phyloP scores from a whole-genome alignment of 306 rosid genomes.

The Trifolium pratense region DNA sequence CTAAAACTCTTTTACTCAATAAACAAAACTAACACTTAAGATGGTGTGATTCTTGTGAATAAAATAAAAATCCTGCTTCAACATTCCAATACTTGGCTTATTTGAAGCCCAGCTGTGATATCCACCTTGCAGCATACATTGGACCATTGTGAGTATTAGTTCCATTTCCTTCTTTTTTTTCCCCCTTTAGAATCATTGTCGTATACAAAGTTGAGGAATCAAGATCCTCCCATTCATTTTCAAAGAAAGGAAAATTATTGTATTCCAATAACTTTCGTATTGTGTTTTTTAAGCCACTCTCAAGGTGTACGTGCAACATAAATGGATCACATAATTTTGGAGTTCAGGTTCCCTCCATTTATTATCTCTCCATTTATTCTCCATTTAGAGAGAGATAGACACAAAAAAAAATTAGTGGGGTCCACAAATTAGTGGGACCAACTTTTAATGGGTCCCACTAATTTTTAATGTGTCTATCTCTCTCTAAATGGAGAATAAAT shows the following conservation, averaged over 20 bases:
- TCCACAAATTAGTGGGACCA: too few relatives aligned
- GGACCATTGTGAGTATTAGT: conserved; percentile 37
- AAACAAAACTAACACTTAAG: not conserved
- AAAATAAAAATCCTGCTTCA: conserved; percentile 4
- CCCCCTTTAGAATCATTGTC: not conserved
- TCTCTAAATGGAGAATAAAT: too few relatives aligned
- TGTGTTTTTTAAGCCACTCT: too few relatives aligned
- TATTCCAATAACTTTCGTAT: not conserved
- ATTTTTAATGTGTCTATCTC: too few relatives aligned
- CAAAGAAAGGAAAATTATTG: not conserved
- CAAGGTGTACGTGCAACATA: too few relatives aligned
- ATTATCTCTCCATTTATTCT: too few relatives aligned
- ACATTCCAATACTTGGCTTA: conserved; percentile 25
- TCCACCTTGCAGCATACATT: conserved; percentile 15
- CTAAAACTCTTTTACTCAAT: not conserved
- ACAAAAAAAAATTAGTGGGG: too few relatives aligned
- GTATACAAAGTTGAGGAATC: conserved; percentile 6
- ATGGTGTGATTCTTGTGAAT: not conserved
- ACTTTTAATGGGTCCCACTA: too few relatives aligned
- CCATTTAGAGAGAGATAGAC: too few relatives aligned
- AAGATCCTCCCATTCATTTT: not conserved
- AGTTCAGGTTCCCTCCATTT: too few relatives aligned
- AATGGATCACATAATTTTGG: too few relatives aligned
- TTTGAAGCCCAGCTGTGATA: conserved; percentile 26
- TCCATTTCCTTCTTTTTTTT: conserved; percentile 1